Percentiles rank a stretch among this genome's conserved stretches.
Evolutionary conservation across 306 rosid genomes (phyloP).

Genomic region (Vigna angularis): DNA sequence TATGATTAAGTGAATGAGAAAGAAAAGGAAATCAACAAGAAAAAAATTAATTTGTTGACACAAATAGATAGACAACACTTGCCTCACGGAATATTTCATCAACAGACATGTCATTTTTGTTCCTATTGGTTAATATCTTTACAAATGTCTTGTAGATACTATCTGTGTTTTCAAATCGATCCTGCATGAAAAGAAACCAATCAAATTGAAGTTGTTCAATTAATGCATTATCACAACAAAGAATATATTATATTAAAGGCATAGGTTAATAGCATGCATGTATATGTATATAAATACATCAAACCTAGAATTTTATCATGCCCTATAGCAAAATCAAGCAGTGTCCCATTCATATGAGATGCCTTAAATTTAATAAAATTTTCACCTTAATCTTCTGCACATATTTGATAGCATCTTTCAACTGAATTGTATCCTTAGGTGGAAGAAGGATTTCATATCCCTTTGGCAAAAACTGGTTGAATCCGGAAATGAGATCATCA

Average conservation of each 20-base stretch:
- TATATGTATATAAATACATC: not conserved
- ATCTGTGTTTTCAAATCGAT: not conserved
- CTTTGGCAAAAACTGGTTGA: conserved; percentile 80
- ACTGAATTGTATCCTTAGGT: conserved; percentile 53
- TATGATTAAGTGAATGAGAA: not conserved
- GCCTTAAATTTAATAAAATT: not conserved
- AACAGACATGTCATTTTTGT: too few species aligned
- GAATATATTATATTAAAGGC: not conserved
- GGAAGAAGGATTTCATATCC: conserved; percentile 60
- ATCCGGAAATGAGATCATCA: conserved; percentile 69
- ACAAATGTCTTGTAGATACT: not conserved
- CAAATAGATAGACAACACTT: not conserved
- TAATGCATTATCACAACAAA: not conserved
- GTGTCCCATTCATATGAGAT: not conserved
- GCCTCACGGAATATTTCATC: not conserved
- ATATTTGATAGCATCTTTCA: conserved; percentile 70
- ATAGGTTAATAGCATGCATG: too few species aligned
- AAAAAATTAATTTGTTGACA: not conserved
- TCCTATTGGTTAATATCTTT: not conserved
- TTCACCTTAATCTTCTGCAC: conserved; percentile 73
- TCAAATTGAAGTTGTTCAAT: not conserved
- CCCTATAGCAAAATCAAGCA: not conserved
- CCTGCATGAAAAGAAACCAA: not conserved
- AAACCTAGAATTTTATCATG: not conserved
- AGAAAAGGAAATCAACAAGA: not conserved